Conservation (phyloP, 306 rosid genomes). For the Begonia fuchsioides region DNA sequence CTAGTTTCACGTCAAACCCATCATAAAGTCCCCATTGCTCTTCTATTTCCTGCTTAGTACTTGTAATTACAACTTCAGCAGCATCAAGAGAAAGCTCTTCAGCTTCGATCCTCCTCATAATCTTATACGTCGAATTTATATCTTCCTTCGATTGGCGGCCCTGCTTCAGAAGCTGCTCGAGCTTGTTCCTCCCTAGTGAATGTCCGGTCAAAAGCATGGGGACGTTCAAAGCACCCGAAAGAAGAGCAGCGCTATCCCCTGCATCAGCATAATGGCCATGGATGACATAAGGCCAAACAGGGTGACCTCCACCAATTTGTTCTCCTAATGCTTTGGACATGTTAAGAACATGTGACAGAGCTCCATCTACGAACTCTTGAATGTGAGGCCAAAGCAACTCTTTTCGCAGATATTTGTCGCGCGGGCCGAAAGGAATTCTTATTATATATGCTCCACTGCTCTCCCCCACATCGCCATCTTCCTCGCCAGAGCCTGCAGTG, state of each 20-base stretch:
- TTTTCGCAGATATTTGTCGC: constrained; percentile 59
- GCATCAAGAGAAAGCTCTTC: constrained; percentile 85
- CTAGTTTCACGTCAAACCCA: constrained; percentile 85
- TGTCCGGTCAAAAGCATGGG: constrained; percentile 91
- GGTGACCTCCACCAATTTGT: constrained; percentile 68
- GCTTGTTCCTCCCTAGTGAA: constrained; percentile 86
- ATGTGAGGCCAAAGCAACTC: constrained; percentile 82
- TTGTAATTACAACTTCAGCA: constrained; percentile 87
- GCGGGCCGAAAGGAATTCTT: constrained; percentile 85
- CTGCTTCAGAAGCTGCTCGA: constrained; percentile 83
- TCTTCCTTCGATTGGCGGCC: constrained; percentile 87
- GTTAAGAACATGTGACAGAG: constrained; percentile 73
- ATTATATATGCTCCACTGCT: constrained; percentile 86
- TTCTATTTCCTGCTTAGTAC: constrained; percentile 79
- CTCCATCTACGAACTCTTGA: constrained; percentile 90
- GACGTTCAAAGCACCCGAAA: constrained; percentile 82
- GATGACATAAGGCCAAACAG: constrained; percentile 87
- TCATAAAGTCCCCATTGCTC: constrained; percentile 96
- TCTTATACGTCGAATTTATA: constrained; percentile 74
- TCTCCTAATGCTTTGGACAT: constrained; percentile 87
- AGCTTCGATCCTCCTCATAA: constrained; percentile 84
- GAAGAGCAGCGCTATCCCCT: constrained; percentile 84
- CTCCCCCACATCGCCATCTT: constrained; percentile 53
- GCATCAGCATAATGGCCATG: constrained; percentile 94
- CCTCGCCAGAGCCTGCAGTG: constrained; percentile 38